Base-by-base conservation (phyloP, 352 stramenopile species). In the Globisporangium sylvaticum region DNA sequence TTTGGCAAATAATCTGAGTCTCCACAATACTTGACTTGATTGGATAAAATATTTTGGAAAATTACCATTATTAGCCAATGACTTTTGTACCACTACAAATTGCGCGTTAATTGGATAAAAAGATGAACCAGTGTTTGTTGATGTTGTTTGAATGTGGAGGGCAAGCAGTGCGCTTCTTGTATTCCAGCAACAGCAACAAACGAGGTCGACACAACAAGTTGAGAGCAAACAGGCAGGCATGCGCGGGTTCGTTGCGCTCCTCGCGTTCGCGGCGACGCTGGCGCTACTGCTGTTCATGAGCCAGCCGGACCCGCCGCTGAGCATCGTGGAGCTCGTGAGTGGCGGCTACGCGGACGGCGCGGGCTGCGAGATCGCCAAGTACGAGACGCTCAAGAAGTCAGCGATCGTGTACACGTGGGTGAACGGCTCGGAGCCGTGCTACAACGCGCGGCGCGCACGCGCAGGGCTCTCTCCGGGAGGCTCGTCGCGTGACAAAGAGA, bases 331-430 rank as follows among this genome's bases (percentile, higher is more conserved):
- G 58, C 70, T 90, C 52, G 83, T 79, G 39, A 70, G 66, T n/a
- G 73, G 73, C 24, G 76, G 76, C 7, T 71, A 75, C 24, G 74
- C 71, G 15, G 75, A 82, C 8, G 73, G 70, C 48, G 64, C 70
- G 0, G 60, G 52, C 15, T 94, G 86, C 61, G 83, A 91, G 59
- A 79, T 94, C 58, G 76, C 77, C 24, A 90, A 91, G 71, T 70
- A 90, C 27, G 84, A 89, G 32, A 68, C 72, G 48, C 66, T 93
- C 55, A 81, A 82, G 27, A 81, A 80, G 48, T 81, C 71, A 20
- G 79, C 87, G 32, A 88, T 95, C 66, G 87, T 95, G 32, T 95
- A 95, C 76, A 95, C 87, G 59, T 95, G 87, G 87, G 84, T 95
- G 34, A 95, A 95, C 66, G 85, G 85, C 61, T 91, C 81, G 2